phyloP scores from a whole-genome alignment of 2,329 filamentous ascomycete species.

The Calonectria honghensis region DNA sequence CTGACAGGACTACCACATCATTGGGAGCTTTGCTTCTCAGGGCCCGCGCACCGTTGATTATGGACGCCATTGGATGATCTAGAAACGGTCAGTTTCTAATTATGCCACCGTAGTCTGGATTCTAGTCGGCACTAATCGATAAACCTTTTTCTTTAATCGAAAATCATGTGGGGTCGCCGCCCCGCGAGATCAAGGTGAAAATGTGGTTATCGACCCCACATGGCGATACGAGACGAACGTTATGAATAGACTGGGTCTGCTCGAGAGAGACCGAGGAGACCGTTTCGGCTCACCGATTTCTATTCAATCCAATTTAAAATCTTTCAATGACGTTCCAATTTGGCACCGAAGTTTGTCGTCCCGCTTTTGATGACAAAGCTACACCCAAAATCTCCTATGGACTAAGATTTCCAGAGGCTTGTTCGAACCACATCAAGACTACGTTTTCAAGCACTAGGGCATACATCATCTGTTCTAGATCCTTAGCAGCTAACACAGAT shows the following conservation, averaged over 20 bases:
- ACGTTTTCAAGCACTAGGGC: neutral
- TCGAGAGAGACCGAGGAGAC: neutral
- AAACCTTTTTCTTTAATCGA: neutral
- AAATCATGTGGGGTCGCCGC: slow-evolving; percentile 4
- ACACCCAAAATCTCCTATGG: slow-evolving; percentile 11
- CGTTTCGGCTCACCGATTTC: neutral
- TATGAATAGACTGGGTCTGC: neutral
- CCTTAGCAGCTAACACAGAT: neutral
- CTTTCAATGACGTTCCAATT: neutral
- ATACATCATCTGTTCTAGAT: slow-evolving; percentile 4
- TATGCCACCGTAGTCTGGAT: too few relatives aligned
- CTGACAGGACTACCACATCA: slow-evolving; percentile 12
- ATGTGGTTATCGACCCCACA: slow-evolving; percentile 15
- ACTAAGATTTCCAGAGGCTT: slow-evolving; percentile 10
- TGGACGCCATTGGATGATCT: neutral
- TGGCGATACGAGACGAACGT: neutral
- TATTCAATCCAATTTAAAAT: neutral
- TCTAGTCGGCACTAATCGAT: neutral
- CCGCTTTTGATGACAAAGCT: slow-evolving; percentile 5
- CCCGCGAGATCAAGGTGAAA: neutral
- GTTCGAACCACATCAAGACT: neutral
- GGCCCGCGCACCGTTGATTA: neutral
- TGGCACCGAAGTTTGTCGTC: neutral
- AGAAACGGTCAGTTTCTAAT: too few relatives aligned
- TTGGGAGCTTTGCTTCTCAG: slow-evolving; percentile 4